Base-by-base conservation (phyloP, 306 rosid genomes). In the Malus domestica region DNA sequence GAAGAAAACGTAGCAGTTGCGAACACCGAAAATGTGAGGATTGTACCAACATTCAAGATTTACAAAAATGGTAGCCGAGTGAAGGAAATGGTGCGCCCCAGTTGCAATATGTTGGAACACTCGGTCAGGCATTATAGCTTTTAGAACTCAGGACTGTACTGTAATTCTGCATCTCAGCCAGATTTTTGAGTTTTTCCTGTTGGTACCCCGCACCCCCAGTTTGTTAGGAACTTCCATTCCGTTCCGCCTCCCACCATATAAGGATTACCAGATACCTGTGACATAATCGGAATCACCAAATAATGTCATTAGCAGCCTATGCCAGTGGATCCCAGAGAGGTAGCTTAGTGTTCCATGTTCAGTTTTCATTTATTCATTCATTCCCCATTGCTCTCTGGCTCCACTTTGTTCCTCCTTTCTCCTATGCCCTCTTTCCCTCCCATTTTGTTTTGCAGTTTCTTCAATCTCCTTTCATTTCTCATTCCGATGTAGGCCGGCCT, bases 31-130 rank as follows among this genome's bases (percentile, higher is more conserved):
- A 89, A 89, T 6, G 88, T 95, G 23, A 84, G 96, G 87, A 79
- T 90, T 49, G 93, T 92, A 63, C 97, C 98, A 3, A 95, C 98
- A 72, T 92, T 95, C 97, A 95, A 95, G 91, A 92, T 95, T 60
- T 95, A 92, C 93, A 92, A 92, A 90, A 89, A 86, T 20, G 97
- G 98, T 14, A 84, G 75, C 70, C 82, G 90, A 40, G 88, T 92
- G 79, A 95, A 92, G 87, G 98, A 92, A 83, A 87, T 95, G 5
- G 85, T 95, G 30, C 88, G 96, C 85, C 98, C 98, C 6, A 89
- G 90, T 73, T 92, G 87, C 0, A 93, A 95, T 62, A 80, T 95
- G 90, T 82, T 95, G 86, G 98, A 95, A 86, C 92, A 90, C 68
- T 89, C 98, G 0, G 91, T 95, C 90, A 89, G 90, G 93, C 93